A percentile compares a stretch with the other conserved stretches of the same genome.
Conservation (phyloP, 2,329 filamentous ascomycete genomes). For the Microdochium trichocladiopsis region DNA sequence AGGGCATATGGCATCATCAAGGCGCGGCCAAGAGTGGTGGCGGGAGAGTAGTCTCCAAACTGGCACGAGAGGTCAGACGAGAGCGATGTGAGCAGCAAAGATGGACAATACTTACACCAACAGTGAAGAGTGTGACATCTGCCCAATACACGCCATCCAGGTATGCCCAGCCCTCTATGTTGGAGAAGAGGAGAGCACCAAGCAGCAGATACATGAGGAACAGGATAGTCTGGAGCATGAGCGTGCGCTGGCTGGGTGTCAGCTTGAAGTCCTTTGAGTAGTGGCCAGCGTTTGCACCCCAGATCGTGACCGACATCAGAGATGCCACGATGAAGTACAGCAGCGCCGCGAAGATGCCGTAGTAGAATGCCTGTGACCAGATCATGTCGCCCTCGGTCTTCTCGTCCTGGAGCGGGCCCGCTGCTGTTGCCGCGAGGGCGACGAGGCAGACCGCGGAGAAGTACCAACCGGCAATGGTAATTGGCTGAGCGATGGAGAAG, state of each 20-base stretch:
- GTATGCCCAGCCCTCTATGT: conserved; percentile 67
- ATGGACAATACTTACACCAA: conserved; percentile 31
- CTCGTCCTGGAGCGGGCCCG: conserved; percentile 42
- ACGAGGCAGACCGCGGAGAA: conserved; percentile 58
- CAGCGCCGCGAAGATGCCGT: conserved; percentile 70
- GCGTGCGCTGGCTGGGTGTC: conserved; percentile 72
- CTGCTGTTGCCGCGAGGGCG: conserved; percentile 58
- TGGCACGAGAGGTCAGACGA: not conserved
- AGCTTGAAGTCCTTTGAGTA: conserved; percentile 75
- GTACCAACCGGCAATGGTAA: conserved; percentile 78
- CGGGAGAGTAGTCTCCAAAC: conserved; percentile 44
- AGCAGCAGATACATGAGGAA: conserved; percentile 76
- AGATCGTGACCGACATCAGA: conserved; percentile 72
- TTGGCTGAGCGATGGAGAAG: conserved; percentile 74
- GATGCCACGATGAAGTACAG: conserved; percentile 75
- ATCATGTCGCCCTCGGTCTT: conserved; percentile 43
- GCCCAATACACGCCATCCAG: conserved; percentile 76
- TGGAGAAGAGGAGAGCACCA: conserved; percentile 68
- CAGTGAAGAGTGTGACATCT: conserved; percentile 61
- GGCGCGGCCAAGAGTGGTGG: conserved; percentile 52
- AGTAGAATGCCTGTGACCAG: conserved; percentile 80
- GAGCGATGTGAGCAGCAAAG: not conserved
- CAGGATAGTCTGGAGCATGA: conserved; percentile 86
- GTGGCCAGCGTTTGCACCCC: conserved; percentile 61
- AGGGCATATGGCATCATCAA: conserved; percentile 80